Conservation (phyloP, 768 basidiomycete genomes). For the Tulasnella sp. region DNA sequence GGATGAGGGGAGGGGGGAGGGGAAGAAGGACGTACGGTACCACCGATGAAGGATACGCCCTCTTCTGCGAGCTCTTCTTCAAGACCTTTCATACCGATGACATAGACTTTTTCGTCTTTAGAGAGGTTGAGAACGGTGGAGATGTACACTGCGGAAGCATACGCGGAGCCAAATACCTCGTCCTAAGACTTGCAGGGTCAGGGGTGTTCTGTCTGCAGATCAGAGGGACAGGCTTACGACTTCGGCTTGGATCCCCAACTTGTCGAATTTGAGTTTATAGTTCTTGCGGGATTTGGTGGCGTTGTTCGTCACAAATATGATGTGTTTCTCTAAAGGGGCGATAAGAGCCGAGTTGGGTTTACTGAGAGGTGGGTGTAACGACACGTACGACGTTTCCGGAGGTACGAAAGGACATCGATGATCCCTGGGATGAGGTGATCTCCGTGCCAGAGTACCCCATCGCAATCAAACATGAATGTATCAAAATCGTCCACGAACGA, state of each 20-base stretch:
- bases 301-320: conserved; percentile 95
- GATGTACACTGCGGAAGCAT: conserved; percentile 69
- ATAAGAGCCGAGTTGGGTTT: background rate
- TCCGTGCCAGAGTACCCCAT: conserved; percentile 89
- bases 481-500: conserved; percentile 51
- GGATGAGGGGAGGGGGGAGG: background rate
- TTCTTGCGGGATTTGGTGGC: conserved; percentile 80
- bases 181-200: conserved; percentile 40
- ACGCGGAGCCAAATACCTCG: conserved; percentile 94
- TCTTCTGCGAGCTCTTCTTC: conserved; percentile 90
- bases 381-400: conserved; percentile 63
- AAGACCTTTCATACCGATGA: conserved; percentile 81
- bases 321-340: conserved; percentile 48
- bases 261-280: conserved; percentile 87
- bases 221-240: conserved; percentile 48
- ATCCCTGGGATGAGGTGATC: conserved; percentile 68
- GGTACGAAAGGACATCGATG: conserved; percentile 53
- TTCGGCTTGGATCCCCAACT: conserved; percentile 70
- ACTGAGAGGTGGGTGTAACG: background rate
- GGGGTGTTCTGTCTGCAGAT: background rate
- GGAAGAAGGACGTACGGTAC: conserved; percentile 44
- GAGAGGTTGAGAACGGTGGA: conserved; percentile 83
- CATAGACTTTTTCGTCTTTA: conserved; percentile 87
- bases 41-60: conserved; percentile 67
- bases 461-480: conserved; percentile 94